Base-by-base conservation (phyloP, 371 early-diverging fungal species). In the Sporodiniella umbellata region DNA sequence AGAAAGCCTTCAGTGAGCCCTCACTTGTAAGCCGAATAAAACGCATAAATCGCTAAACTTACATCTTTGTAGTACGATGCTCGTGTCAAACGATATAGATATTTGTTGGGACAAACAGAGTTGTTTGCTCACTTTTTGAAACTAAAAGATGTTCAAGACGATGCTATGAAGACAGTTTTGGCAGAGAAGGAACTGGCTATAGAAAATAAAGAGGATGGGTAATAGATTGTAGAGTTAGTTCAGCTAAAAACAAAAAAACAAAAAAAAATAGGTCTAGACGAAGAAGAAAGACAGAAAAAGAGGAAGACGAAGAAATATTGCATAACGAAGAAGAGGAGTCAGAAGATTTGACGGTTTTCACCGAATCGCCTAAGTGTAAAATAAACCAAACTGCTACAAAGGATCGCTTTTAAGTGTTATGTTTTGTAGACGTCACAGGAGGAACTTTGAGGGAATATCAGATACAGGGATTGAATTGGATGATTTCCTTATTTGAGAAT, bases 391-490 rank as follows among this genome's bases (percentile, higher is more conserved):
- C 2, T 5, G 26, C n/a, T 12, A 37, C n/a, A 37, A 37, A 37
- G 18, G 18, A 37, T 14, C 17, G 14, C 18, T 12, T 37, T 37
- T 37, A 33, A 35, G 23, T n/a, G 30, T 28, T 28, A n/a, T 28
- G 30, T 28, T 28, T 10, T 33, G 17, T 68, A 88, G 90, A 92
- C 58, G 87, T 97, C 53, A 81, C 83, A 28, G 91, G 90, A 38
- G 98, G 98, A 14, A 88, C 67, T 12, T 78, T 99, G 68, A 81
- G 96, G 42, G 96, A 95, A 62, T 96, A 99, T 64, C 99, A 99
- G 69, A 57, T 99, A n/a, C 91, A 95, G 56, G 99, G 99, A 17
- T 79, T 99, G 21, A 99, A 99, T 71, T 99, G 99, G 99, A 89
- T 99, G 81, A 87, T 99, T 18, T 95, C 92, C 1, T 78, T 99